phyloP scores from a whole-genome alignment of 306 rosid species.

The Corylus heterophylla region DNA sequence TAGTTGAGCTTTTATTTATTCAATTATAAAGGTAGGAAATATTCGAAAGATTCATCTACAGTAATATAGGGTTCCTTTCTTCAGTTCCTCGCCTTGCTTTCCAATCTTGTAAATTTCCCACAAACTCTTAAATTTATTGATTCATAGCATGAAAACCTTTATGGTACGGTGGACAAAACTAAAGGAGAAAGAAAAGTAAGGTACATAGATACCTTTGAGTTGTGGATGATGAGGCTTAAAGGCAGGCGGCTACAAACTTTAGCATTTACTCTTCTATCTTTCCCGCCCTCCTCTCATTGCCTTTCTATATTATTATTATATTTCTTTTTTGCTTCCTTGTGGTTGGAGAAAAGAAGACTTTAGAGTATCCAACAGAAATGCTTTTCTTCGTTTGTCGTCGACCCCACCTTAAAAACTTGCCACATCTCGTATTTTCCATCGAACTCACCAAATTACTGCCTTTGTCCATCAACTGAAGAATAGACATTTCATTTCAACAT shows the following conservation, averaged over 20 bases:
- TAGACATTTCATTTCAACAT: slow-evolving; percentile 33
- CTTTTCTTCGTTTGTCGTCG: slow-evolving; percentile 47
- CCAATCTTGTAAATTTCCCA: no score
- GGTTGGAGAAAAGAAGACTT: slow-evolving; percentile 55
- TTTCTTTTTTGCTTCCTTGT: slow-evolving; percentile 32
- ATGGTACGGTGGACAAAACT: background rate
- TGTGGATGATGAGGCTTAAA: background rate
- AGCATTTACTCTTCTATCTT: background rate
- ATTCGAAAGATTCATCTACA: no score
- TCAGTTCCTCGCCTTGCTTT: no score
- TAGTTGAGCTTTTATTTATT: no score
- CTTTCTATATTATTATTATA: no score
- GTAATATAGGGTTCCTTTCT: no score
- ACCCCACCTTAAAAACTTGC: slow-evolving; percentile 1
- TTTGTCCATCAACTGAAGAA: background rate
- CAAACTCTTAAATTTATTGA: no score
- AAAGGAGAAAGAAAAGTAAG: slow-evolving; percentile 3
- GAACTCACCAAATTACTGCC: background rate
- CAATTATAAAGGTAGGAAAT: no score
- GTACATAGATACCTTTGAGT: background rate
- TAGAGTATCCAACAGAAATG: slow-evolving; percentile 33
- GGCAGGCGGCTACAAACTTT: background rate
- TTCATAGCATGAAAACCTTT: background rate
- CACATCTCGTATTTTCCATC: background rate
- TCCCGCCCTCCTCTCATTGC: background rate